Evolutionary conservation across 768 basidiomycete species (phyloP), one percentile per base, ranked within the genome.

Genomic region (Leccinum broughii): DNA sequence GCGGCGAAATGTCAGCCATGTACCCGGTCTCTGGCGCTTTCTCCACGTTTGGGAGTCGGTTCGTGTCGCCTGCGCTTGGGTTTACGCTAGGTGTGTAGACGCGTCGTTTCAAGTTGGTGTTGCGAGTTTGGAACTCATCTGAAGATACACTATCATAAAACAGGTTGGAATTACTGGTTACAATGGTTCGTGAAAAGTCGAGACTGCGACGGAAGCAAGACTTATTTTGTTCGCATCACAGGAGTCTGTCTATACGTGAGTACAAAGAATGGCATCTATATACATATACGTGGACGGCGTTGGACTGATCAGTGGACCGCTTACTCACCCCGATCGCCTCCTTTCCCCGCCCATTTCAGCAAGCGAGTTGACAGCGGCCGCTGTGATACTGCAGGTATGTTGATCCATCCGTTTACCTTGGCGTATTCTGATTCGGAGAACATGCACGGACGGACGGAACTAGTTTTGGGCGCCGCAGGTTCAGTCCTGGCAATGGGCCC

Each of bases 1-100:
- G 82, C 34, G 86, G 86, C 11, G 86, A 88, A 68, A 87, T 89
- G 86, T 78, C 85, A 22, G 79, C 83, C 17, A 81, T 86, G 74
- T 86, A 78, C 59, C 85, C 84, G 0, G 83, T 87, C 26, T 83
- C 83, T 26, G 86, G 85, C 35, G 81, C 83, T 35, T 86, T 87
- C 68, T 82, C 85, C 17, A 74, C 77, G 22, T 85, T 86, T 60
- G 84, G 83, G 1, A 74, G 78, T 20, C 79, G 85, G 32, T 86
- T 87, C 60, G 81, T 87, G 50, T 84, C 84, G 13, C 81, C 82
- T 22, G 81, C 83, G 3, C 76, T 87, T 30, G 86, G 83, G 5
- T 87, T 86, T 64, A 83, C 84, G 20, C 72, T 83, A 44, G 83
- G 82, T 81, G 64, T 20, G 44, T 44, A 20, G 2, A 44, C 10